These are phyloP conservation scores for Aureobasidium sp. DNA, from an alignment of 2,329 filamentous ascomycete genomes.

Conservation along the genomic window DNA sequence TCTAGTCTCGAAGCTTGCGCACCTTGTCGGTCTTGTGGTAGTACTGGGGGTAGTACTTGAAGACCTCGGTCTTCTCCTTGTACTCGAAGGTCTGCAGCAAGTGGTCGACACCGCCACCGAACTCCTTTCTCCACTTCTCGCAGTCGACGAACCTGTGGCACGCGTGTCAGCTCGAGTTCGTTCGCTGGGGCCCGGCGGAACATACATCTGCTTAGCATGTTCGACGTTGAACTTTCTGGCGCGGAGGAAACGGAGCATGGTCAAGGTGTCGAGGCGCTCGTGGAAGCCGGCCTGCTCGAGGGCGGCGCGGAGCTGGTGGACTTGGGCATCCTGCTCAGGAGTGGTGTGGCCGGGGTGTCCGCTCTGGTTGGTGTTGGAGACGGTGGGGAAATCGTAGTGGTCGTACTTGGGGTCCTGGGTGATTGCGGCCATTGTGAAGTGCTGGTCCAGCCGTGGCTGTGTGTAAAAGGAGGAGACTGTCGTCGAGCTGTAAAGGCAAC, in stretches of 20 bases:
- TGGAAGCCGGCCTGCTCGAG: constrained; percentile 77
- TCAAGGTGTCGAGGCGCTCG: constrained; percentile 83
- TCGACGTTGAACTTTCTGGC: constrained; percentile 92
- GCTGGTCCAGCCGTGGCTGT: not conserved
- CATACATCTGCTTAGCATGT: constrained; percentile 78
- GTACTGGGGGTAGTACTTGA: constrained; percentile 93
- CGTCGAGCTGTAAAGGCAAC: not conserved
- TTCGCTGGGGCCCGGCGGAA: constrained; percentile 6
- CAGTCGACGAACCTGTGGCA: constrained; percentile 70
- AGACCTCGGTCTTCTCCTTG: constrained; percentile 70
- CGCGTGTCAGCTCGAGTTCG: not conserved
- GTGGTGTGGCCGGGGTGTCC: constrained; percentile 88
- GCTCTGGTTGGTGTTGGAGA: constrained; percentile 56
- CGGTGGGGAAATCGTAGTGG: constrained; percentile 85
- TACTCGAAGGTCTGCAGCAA: constrained; percentile 77
- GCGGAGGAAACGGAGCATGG: constrained; percentile 81
- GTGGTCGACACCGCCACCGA: constrained; percentile 64
- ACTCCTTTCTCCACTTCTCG: constrained; percentile 86
- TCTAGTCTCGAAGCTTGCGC: constrained; percentile 13
- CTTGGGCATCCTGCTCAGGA: constrained; percentile 77
- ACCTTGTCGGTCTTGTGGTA: constrained; percentile 94
- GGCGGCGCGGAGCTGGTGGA: constrained; percentile 73
- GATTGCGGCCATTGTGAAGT: constrained; percentile 22
- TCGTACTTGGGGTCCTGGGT: constrained; percentile 83
- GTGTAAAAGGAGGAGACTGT: not conserved